These are phyloP conservation scores for Rubia yunnanensis DNA, from an alignment of 257 asterid species.

Conservation along the genomic window DNA sequence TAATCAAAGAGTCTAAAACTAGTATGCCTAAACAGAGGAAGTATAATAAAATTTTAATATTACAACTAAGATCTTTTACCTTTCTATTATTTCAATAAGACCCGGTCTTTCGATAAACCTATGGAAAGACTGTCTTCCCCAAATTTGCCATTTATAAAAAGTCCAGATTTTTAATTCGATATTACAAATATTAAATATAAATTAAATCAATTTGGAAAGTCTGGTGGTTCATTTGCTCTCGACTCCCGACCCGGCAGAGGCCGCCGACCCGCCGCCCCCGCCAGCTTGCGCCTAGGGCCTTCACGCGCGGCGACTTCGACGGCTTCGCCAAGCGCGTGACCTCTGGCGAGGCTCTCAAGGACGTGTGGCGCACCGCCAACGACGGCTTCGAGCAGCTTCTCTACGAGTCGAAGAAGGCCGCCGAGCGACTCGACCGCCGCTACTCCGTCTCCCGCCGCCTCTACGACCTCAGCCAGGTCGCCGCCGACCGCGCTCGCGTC, in stretches of 20 bases:
- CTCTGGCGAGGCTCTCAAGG: constrained; percentile 78
- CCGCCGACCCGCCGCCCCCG: background rate
- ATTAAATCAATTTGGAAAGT: background rate
- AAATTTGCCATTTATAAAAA: no score
- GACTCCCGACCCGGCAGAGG: constrained; percentile 1
- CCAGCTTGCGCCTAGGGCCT: constrained; percentile 30
- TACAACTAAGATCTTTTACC: no score
- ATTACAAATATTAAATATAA: background rate
- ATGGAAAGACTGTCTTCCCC: no score
- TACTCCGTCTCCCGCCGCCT: constrained; percentile 52
- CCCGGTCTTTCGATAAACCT: no score
- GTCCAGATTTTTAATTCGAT: no score
- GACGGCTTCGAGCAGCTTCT: constrained; percentile 72
- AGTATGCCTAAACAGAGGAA: no score
- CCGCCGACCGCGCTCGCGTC: constrained; percentile 65
- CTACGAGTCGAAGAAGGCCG: constrained; percentile 76
- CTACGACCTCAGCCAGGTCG: constrained; percentile 48
- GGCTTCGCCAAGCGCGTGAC: constrained; percentile 63
- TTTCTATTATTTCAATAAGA: no score
- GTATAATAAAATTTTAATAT: no score
- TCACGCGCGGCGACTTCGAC: constrained; percentile 81
- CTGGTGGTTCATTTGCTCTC: background rate
- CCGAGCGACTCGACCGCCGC: constrained; percentile 72
- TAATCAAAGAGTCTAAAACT: no score
- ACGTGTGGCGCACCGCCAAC: constrained; percentile 73